A percentile compares a stretch with the other conserved stretches of the same genome.
Conservation (phyloP, 2,329 filamentous ascomycete genomes). For the Neonectria neomacrospora region DNA sequence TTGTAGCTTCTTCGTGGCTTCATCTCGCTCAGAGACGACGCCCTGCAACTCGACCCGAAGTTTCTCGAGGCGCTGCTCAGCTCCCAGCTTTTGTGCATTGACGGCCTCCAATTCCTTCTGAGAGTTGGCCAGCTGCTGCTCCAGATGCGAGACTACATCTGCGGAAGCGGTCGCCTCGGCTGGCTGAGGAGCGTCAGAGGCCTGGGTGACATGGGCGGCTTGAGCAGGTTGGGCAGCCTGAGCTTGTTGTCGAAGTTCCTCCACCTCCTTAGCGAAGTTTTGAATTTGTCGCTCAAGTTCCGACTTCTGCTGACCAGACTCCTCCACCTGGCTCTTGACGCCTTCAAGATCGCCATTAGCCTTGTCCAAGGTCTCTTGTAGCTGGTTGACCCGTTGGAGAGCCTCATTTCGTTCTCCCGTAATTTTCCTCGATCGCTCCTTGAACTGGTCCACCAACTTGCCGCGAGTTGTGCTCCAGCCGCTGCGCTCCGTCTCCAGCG, state of each 20-base stretch:
- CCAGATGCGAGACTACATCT: slow-evolving; percentile 60
- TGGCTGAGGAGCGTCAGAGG: slow-evolving; percentile 49
- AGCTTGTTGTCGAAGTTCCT: slow-evolving; percentile 52
- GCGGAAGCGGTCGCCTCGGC: slow-evolving; percentile 52
- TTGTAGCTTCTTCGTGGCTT: slow-evolving; percentile 58
- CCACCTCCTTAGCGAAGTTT: slow-evolving; percentile 56
- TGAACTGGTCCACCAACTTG: slow-evolving; percentile 70
- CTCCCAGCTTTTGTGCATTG: slow-evolving; percentile 72
- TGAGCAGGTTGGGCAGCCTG: slow-evolving; percentile 48
- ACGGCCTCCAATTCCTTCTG: slow-evolving; percentile 73
- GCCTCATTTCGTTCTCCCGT: slow-evolving; percentile 65
- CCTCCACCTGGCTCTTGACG: slow-evolving; percentile 53
- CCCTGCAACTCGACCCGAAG: slow-evolving; percentile 69
- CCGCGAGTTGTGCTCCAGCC: slow-evolving; percentile 64
- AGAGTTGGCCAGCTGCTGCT: slow-evolving; percentile 60
- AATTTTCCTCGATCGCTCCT: slow-evolving; percentile 67
- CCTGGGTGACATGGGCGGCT: slow-evolving; percentile 56
- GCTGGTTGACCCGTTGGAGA: slow-evolving; percentile 61
- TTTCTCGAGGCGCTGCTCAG: slow-evolving; percentile 71
- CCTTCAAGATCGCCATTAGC: slow-evolving; percentile 65
- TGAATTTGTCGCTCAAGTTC: slow-evolving; percentile 57
- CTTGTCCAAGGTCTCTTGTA: slow-evolving; percentile 62
- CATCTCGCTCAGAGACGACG: slow-evolving; percentile 72
- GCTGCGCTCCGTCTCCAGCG: slow-evolving; percentile 64
- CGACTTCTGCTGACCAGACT: slow-evolving; percentile 47